A percentile compares a stretch with the other conserved stretches of the same genome.
Evolutionary conservation across 2,329 filamentous ascomycete species (phyloP).

Genomic region (Alternaria infectoria): DNA sequence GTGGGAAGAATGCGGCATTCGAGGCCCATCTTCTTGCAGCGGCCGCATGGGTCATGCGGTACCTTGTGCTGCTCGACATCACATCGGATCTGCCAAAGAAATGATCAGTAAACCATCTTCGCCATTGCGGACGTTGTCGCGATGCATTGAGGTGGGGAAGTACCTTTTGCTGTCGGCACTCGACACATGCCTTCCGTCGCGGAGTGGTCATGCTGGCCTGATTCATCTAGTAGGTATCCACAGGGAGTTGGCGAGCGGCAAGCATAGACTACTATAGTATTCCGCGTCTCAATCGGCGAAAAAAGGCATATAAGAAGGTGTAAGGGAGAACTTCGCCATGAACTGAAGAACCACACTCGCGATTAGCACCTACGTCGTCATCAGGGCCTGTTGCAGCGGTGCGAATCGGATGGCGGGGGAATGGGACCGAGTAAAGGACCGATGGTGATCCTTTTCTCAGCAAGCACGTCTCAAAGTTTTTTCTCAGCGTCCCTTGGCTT

Average conservation of each 20-base stretch:
- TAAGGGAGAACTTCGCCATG: constrained; percentile 26
- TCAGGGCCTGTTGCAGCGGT: constrained; percentile 33
- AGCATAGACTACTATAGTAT: constrained; percentile 22
- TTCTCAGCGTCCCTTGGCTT: constrained; percentile 10
- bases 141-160: constrained; percentile 2
- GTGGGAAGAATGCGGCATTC: constrained; percentile 47
- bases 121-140: constrained; percentile 1
- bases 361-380: constrained; percentile 43
- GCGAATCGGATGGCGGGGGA: constrained; percentile 43
- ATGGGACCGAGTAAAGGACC: constrained; percentile 37
- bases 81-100: constrained; percentile 42
- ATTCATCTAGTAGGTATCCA: constrained; percentile 30
- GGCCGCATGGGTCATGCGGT: constrained; percentile 45
- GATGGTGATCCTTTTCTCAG: constrained; percentile 26
- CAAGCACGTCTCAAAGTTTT: constrained; percentile 22
- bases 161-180: constrained; percentile 49
- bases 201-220: constrained; percentile 41
- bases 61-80: constrained; percentile 48
- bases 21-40: constrained; percentile 45
- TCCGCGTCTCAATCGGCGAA: constrained; percentile 34
- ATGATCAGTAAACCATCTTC: constrained; percentile 18
- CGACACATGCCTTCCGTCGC: constrained; percentile 46
- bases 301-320: constrained; percentile 28
- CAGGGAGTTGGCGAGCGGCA: constrained; percentile 23
- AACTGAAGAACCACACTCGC: constrained; percentile 24